phyloP scores from a whole-genome alignment of 2,329 filamentous ascomycete genomes.

The Phoma herbarum region DNA sequence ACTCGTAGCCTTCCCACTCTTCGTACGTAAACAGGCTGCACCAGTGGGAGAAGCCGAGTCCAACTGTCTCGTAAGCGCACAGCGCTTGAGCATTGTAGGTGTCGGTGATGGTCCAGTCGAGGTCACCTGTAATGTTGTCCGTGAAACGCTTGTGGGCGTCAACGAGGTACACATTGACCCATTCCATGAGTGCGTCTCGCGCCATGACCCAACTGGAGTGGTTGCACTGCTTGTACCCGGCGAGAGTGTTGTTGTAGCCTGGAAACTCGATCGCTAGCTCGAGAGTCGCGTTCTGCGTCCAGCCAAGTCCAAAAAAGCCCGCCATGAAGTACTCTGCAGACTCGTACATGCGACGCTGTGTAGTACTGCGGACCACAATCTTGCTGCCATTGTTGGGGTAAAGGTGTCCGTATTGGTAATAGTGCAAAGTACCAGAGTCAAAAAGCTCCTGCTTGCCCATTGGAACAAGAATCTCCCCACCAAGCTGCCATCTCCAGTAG shows the following conservation, averaged over 20 bases:
- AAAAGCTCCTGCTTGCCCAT: constrained; percentile 77
- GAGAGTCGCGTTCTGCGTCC: constrained; percentile 76
- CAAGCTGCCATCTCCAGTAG: constrained; percentile 73
- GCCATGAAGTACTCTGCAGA: constrained; percentile 80
- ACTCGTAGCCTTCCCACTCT: constrained; percentile 78
- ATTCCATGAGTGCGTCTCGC: constrained; percentile 62
- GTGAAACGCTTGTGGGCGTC: constrained; percentile 70
- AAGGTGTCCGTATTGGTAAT: constrained; percentile 75
- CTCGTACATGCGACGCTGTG: constrained; percentile 80
- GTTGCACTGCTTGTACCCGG: constrained; percentile 72
- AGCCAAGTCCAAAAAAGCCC: constrained; percentile 80
- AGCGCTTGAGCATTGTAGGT: constrained; percentile 72
- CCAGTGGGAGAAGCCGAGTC: constrained; percentile 77
- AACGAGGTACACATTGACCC: constrained; percentile 70
- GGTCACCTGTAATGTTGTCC: constrained; percentile 55
- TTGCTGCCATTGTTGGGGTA: constrained; percentile 75
- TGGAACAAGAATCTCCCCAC: constrained; percentile 75
- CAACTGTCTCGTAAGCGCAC: constrained; percentile 81
- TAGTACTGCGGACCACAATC: constrained; percentile 77
- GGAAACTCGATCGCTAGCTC: constrained; percentile 73
- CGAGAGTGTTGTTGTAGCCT: constrained; percentile 74
- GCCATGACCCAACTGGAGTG: constrained; percentile 63
- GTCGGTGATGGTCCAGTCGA: constrained; percentile 48
- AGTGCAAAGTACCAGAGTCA: constrained; percentile 73
- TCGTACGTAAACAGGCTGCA: constrained; percentile 78